Evolutionary conservation across 1,284 basidiomycete genomes (phyloP).

Genomic region (Boletus albobrunnescens): DNA sequence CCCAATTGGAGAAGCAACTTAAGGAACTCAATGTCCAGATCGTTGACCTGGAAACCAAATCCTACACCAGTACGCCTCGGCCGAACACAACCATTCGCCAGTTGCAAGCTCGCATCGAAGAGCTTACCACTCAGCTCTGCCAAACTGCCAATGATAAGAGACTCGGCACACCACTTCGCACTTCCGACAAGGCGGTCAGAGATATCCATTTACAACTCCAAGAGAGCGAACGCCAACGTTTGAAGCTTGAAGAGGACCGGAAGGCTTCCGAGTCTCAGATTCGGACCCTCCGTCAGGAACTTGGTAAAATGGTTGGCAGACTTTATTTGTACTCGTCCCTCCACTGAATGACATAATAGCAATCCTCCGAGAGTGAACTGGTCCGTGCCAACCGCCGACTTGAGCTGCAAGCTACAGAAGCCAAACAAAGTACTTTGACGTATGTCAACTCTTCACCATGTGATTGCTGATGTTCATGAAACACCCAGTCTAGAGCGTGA

Average conservation of each 20-base stretch:
- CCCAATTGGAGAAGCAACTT: conserved; percentile 75
- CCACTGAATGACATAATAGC: conserved; percentile 40
- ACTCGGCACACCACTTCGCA: conserved; percentile 45
- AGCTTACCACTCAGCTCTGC: conserved; percentile 60
- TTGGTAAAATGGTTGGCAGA: conserved; percentile 50
- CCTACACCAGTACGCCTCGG: conserved; percentile 63
- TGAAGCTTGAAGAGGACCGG: conserved; percentile 62
- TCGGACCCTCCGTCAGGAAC: conserved; percentile 47
- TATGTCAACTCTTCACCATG: conserved; percentile 34
- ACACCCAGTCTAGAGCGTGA: conserved; percentile 58
- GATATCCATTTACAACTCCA: conserved; percentile 52
- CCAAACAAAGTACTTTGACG: conserved; percentile 67
- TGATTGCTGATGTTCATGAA: conserved; percentile 7
- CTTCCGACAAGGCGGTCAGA: conserved; percentile 49
- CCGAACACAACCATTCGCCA: conserved; percentile 52
- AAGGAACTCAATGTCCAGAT: conserved; percentile 79
- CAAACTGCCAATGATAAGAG: conserved; percentile 48
- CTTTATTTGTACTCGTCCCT: background rate
- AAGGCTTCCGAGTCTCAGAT: conserved; percentile 57
- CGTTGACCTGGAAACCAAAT: conserved; percentile 77
- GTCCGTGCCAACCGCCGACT: conserved; percentile 70
- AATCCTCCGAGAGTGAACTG: conserved; percentile 64
- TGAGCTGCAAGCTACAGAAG: conserved; percentile 70
- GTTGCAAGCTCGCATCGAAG: conserved; percentile 66
- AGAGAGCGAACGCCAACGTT: conserved; percentile 59